These are phyloP conservation scores for Wallacemonas collosoma DNA, from an alignment of 208 protist species.

Conservation along the genomic window DNA sequence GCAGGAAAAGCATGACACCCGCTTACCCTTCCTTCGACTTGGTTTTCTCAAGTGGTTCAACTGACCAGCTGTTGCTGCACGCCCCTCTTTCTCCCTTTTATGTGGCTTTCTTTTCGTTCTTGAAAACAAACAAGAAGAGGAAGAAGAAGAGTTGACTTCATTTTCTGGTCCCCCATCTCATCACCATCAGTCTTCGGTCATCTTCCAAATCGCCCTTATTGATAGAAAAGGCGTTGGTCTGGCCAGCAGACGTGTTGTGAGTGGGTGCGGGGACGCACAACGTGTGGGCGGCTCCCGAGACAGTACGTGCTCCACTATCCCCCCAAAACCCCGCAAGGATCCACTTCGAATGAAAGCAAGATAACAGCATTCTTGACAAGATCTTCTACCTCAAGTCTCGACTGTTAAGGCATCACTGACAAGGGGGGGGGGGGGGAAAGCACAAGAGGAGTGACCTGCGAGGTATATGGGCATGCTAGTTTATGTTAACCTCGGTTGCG, in stretches of 20 bases:
- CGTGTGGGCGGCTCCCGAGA: neutral
- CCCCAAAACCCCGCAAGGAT: neutral
- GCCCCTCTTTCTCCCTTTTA: neutral
- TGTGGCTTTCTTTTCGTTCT: constrained; percentile 15
- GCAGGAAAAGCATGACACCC: constrained; percentile 5
- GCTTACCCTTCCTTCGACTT: neutral
- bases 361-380: neutral
- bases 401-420: neutral
- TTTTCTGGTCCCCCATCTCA: no score
- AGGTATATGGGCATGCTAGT: no score
- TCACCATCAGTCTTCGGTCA: no score
- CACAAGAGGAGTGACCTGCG: neutral
- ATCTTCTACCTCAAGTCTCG: neutral
- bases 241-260: neutral
- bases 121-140: neutral
- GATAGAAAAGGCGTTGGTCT: neutral
- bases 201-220: neutral
- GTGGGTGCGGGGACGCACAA: no score
- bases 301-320: neutral
- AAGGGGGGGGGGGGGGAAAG: neutral
- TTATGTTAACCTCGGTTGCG: neutral
- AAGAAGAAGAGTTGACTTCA: no score
- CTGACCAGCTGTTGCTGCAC: neutral
- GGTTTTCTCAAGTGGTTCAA: neutral
- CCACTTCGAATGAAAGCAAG: neutral